Evolutionary conservation across 2,329 filamentous ascomycete genomes (phyloP).

Genomic region (Tolypocladium inflatum): DNA sequence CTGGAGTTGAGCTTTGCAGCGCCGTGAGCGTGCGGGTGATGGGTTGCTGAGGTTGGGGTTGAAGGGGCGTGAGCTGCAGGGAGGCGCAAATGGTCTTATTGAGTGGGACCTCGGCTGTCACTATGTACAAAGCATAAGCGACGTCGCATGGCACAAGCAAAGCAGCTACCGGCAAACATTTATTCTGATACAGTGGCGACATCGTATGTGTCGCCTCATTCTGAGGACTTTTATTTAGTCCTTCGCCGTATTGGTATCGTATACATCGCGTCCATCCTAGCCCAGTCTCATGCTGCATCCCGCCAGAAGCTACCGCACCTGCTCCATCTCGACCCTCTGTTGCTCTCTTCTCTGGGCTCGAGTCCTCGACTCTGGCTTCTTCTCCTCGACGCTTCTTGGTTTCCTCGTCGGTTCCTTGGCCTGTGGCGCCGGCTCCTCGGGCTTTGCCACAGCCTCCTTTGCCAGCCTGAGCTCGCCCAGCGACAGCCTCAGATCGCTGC

Average conservation of each 20-base stretch:
- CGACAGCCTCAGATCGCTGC: conserved; percentile 58
- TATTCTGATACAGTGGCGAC: neutral
- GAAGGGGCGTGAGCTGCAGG: neutral
- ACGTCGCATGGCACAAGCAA: neutral
- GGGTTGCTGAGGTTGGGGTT: neutral
- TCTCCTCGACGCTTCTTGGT: conserved; percentile 13
- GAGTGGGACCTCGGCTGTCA: neutral
- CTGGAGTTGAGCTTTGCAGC: neutral
- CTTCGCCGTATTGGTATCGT: neutral
- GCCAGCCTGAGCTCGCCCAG: conserved; percentile 65
- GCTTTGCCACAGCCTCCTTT: conserved; percentile 47
- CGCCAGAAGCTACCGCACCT: conserved; percentile 10
- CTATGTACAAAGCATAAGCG: neutral
- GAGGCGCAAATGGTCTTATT: neutral
- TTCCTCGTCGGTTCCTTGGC: conserved; percentile 18
- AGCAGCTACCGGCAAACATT: neutral
- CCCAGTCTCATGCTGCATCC: neutral
- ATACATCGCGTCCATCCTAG: neutral
- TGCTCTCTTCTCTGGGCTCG: conserved; percentile 8
- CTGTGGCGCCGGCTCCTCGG: conserved; percentile 8
- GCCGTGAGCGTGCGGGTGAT: neutral
- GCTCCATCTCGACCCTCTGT: conserved; percentile 17
- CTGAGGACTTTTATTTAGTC: neutral
- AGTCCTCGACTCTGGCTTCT: conserved; percentile 8
- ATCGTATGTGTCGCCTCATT: neutral